These are phyloP conservation scores for Cryptococcus wingfieldii DNA, from an alignment of 1,284 basidiomycete species.

Conservation along the genomic window DNA sequence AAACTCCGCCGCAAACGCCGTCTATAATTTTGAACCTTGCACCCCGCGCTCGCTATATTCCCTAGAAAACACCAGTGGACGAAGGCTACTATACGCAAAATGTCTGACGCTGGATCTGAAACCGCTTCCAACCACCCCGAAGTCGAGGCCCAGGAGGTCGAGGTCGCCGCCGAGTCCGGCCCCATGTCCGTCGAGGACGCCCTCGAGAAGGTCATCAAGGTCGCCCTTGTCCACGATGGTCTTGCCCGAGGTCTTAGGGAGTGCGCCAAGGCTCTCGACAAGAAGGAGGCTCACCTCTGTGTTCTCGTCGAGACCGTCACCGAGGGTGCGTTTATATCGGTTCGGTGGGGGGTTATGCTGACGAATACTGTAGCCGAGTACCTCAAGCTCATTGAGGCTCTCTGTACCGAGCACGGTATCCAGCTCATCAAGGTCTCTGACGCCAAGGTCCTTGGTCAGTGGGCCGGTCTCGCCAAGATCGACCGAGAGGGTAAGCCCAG, in stretches of 20 bases:
- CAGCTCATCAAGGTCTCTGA: conserved; percentile 97
- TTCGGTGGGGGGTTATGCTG: neutral
- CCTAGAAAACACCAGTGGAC: conserved; percentile 35
- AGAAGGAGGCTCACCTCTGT: conserved; percentile 97
- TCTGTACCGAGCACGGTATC: conserved; percentile 98
- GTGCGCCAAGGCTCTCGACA: conserved; percentile 96
- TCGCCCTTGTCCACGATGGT: conserved; percentile 94
- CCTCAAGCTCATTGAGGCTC: conserved; percentile 99
- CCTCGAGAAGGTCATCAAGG: conserved; percentile 77
- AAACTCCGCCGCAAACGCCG: conserved; percentile 15
- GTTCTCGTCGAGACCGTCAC: conserved; percentile 99
- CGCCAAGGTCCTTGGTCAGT: conserved; percentile 94
- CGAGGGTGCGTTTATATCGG: conserved; percentile 54
- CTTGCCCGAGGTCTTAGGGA: conserved; percentile 97
- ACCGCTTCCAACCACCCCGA: conserved; percentile 63
- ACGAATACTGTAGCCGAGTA: conserved; percentile 66
- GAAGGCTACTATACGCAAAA: conserved; percentile 55
- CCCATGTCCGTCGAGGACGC: conserved; percentile 97
- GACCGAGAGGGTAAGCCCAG: conserved; percentile 98
- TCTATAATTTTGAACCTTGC: neutral
- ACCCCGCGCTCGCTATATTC: conserved; percentile 9
- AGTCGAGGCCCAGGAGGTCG: conserved; percentile 57
- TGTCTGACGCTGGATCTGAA: conserved; percentile 99
- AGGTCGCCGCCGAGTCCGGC: conserved; percentile 78
- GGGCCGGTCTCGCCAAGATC: conserved; percentile 99